Conservation (phyloP, 2,329 filamentous ascomycete genomes). For the Apiospora sp. region DNA sequence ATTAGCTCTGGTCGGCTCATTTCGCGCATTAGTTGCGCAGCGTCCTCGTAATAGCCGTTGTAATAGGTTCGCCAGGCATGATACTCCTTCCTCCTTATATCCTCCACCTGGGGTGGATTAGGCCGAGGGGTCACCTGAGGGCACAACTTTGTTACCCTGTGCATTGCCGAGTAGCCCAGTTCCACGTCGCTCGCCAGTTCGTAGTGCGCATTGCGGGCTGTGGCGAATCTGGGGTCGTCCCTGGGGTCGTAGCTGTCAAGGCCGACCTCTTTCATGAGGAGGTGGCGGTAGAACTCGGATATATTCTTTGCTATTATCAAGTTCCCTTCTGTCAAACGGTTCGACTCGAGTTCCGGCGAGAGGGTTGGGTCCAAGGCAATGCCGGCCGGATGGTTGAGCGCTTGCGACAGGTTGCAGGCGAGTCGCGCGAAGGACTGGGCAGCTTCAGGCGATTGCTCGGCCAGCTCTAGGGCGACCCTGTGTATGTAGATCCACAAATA, state of each 20-base stretch:
- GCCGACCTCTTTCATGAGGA: neutral
- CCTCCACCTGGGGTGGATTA: neutral
- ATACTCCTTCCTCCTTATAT: neutral
- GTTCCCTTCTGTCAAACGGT: neutral
- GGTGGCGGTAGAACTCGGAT: neutral
- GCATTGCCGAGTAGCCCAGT: neutral
- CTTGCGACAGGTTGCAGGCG: neutral
- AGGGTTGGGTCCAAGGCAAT: neutral
- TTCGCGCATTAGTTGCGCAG: neutral
- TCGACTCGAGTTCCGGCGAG: neutral
- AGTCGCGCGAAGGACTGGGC: constrained; percentile 5
- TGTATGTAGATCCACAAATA: neutral
- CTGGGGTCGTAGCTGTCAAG: neutral
- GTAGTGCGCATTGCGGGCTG: neutral
- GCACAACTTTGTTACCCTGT: neutral
- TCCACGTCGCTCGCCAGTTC: neutral
- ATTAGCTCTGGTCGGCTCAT: neutral
- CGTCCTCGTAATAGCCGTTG: neutral
- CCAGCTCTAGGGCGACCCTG: neutral
- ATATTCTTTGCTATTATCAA: no score
- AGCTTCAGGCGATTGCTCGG: neutral
- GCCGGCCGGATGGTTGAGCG: neutral
- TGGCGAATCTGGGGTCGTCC: neutral
- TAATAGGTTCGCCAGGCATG: neutral
- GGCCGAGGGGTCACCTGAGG: no score